Percentiles rank a stretch among this genome's conserved stretches.
phyloP scores from a whole-genome alignment of 495 filamentous ascomycete species.

The Tuber borchii region DNA sequence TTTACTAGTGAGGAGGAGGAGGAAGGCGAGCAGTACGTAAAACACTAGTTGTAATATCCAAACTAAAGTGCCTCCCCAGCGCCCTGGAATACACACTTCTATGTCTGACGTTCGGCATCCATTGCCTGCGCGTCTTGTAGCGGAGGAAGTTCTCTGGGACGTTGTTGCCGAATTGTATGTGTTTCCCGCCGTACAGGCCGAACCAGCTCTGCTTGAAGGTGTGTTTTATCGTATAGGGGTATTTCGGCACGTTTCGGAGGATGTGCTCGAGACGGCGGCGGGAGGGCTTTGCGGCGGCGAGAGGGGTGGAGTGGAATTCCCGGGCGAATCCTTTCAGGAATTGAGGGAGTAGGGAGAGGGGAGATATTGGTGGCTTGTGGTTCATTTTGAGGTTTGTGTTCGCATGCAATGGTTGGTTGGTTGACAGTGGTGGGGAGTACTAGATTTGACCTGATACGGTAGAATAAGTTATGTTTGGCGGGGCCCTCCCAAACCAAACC shows the following conservation, averaged over 20 bases:
- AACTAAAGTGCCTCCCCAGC: slow-evolving; percentile 58
- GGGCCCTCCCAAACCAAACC: slow-evolving; percentile 10
- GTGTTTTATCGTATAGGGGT: slow-evolving; percentile 73
- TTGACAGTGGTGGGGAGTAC: slow-evolving; percentile 20
- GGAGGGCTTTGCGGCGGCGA: slow-evolving; percentile 44
- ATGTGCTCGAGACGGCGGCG: slow-evolving; percentile 41
- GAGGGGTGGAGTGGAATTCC: slow-evolving; percentile 22
- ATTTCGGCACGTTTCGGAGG: slow-evolving; percentile 54
- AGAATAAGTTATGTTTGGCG: slow-evolving; percentile 1
- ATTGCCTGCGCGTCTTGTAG: slow-evolving; percentile 75
- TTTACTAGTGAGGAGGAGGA: neutral
- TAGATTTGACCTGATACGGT: neutral
- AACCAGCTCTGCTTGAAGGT: slow-evolving; percentile 82
- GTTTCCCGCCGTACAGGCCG: slow-evolving; percentile 71
- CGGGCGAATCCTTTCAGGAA: slow-evolving; percentile 22
- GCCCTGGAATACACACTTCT: slow-evolving; percentile 68
- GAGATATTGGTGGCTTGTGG: slow-evolving; percentile 12
- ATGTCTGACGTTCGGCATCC: slow-evolving; percentile 79
- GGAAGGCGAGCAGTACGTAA: slow-evolving; percentile 48
- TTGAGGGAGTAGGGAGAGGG: slow-evolving; percentile 37
- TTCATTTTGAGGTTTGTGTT: neutral
- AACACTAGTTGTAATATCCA: slow-evolving; percentile 68
- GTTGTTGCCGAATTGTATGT: slow-evolving; percentile 86
- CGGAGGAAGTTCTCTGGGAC: slow-evolving; percentile 59
- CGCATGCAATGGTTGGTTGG: slow-evolving; percentile 18